Base-by-base conservation (phyloP, 768 basidiomycete genomes). In the Kwoniella heveanensis region DNA sequence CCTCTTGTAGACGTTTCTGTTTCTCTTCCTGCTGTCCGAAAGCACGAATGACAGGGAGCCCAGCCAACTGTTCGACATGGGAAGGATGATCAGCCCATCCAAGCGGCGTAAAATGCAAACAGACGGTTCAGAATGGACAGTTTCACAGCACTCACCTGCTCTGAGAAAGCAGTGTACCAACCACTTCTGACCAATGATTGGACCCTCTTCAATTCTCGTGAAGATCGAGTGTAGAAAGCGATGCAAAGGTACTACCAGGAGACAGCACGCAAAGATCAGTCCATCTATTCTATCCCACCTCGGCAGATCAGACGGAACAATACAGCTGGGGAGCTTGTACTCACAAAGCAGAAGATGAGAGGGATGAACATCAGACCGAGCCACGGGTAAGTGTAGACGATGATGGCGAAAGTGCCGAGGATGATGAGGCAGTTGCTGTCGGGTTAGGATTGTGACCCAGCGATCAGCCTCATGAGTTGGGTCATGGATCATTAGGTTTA, bases 331-430 rank as follows among this genome's bases (percentile, higher is more conserved):
- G 32, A 32, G 32, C 32, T 6, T 32, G 5, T 1, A 54, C 69
- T 60, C 36, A 70, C 69, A 29, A 68, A 67, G n/a, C 64, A 53
- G 17, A 70, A 53, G 22, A 44, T 27, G 30, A 76, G 50, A 21
- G 74, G 77, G 15, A 73, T 63, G 47, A 74, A 71, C 25, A 74
- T 64, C 46, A 75, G 51, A 0, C 69, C 71, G 2, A 75, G 63
- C 29, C 53, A 69, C 2, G 72, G 65, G 56, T 67, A 76, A 1
- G 71, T 69, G 59, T 75, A 78, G 15, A 70, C 37, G 17, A 76
- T 67, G 30, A 78, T 50, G 37, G 48, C 71, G 54, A 78, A 57
- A 1, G 73, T 66, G 1, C 73, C 73, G 12, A 76, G 15, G 12
- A 76, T 67, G 12, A 54, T 46, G 13, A 73, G 48, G 21, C 26